Evolutionary conservation across 495 filamentous ascomycete genomes (phyloP), one percentile per base, ranked within the genome.

Genomic region (Podospora appendiculata): DNA sequence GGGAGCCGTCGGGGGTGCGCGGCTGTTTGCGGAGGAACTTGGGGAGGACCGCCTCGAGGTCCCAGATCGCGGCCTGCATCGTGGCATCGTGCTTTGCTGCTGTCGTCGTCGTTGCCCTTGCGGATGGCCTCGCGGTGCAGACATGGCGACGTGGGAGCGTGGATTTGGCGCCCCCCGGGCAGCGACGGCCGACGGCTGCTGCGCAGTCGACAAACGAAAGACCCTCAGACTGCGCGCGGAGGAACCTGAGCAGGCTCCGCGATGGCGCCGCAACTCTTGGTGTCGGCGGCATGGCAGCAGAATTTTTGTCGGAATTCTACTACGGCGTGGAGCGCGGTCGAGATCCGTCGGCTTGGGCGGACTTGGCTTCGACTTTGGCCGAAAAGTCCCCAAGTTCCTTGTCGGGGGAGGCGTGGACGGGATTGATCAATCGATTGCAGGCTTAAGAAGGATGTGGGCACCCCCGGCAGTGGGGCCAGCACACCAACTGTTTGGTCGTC

Each of bases 141-240:
- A 18, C 58, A 61, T 61, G 47, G 51, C 55, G 55, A 41, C 59
- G 53, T 13, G 35, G 41, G 39, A 50, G 25, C n/a, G 38, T 34
- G 32, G 35, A 13, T 14, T 14, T 55, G 35, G 14, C 13, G 49
- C 14, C 32, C 41, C 25, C 14, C 45, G 51, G 41, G 43, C 59
- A 62, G 33, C 50, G 48, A 36, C 57, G 41, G 32, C 46, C 41
- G 32, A 35, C 9, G 38, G 41, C 72, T n/a, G 66, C 56, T 14
- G 65, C 73, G 67, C 79, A 76, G 57, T 75, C 25, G 25, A 25
- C 25, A 13, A 38, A 77, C 43, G 66, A 68, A 25, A 70, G 33
- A n/a, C 71, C 70, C 47, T 82, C 78, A 49, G 79, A 77, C 58
- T 86, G 84, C 35, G 75, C 78, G 51, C 75, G 77, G 14, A 88